Evolutionary conservation across 2,329 filamentous ascomycete species (phyloP), one percentile per base, ranked within the genome.

Genomic region (Clonostachys solani): DNA sequence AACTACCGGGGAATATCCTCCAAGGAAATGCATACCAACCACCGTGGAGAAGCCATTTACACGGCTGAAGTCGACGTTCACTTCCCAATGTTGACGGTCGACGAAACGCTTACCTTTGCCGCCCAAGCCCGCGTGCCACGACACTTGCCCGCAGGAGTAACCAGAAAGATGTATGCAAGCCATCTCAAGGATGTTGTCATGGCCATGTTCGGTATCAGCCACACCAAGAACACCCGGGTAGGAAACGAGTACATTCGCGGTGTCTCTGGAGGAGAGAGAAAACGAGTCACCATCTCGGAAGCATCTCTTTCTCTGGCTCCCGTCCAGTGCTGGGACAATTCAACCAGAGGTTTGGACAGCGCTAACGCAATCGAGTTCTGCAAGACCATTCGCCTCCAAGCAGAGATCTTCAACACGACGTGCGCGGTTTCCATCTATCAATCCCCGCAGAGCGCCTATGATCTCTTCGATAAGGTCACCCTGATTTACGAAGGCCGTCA

Each of bases 401-500:
- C 74, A 1, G 73, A 78, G 44, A 65, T 77, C 44, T 65, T 64
- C 45, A 72, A 72, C 17, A 62, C 63, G 23, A 73, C 72, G 4
- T 72, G 72, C 4, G 67, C 65, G 49, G 75, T 78, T 33, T 69
- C 74, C 43, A 77, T 78, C 55, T 78, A 78, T 54, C 5, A 86
- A 57, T 81, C 81, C 2, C 74, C 75, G 18, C 74, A 80, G 51
- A 62, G 68, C 19, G 77, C 77, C 4, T 81, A 80, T 53, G 75
- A 54, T 52, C 63, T 74, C 34, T 82, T 83, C 47, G 79, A 83
- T 61, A 82, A 82, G 68, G 77, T 70, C 4, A 64, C 86, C 47
- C 76, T 89, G n/a, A 84, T 89, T 42, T 81, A 86, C 49, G 70
- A 78, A 40, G 79, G 79, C 44, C 73, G 75, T 35, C 79, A 83